Evolutionary conservation across 768 basidiomycete species (phyloP), one percentile per base, ranked within the genome.

Genomic region (Gloeostereum incarnatum): DNA sequence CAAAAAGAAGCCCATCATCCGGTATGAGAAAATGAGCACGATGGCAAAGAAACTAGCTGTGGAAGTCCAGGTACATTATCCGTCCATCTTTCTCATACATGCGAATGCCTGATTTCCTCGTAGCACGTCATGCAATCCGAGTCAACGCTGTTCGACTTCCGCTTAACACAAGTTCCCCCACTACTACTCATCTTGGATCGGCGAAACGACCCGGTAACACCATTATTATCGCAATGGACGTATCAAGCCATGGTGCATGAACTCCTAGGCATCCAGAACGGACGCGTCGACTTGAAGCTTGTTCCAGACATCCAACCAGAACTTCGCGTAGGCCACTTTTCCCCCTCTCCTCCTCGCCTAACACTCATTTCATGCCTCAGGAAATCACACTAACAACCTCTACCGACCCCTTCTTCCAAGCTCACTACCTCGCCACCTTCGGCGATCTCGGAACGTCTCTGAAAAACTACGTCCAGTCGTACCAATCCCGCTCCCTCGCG

Each of bases 171-270:
- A 57, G 79, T 89, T 6, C 74, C 90, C 2, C 96, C 96, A 5
- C 54, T 98, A 31, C 65, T 99, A 23, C 70, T 99, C 36, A 88
- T 99, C 46, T 71, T 99, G 39, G 96, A 99, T 61, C 75, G 96
- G 45, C 69, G 94, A 45, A 97, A 96, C 58, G 96, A 99, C 52
- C 96, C 96, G 2, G 89, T 98, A 4, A 98, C 96, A 0, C 96
- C 96, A 3, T 62, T 98, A 25, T 69, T 98, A 21, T 90, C 90
- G 2, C 96, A 97, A 59, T 98, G 96, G 96, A 98, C 96, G 18
- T 98, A 98, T 61, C 94, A 98, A 56, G 96, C 94, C 1, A 97
- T 98, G 93, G 96, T 98, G 0, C 96, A 99, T 51, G 96, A 98
- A 55, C 66, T 96, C 10, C 61, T 98, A 5, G 84, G 87, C 2